Evolutionary conservation across 139 green algal species (phyloP), one percentile per base, ranked within the genome.

Genomic region (Choricystis sp.): DNA sequence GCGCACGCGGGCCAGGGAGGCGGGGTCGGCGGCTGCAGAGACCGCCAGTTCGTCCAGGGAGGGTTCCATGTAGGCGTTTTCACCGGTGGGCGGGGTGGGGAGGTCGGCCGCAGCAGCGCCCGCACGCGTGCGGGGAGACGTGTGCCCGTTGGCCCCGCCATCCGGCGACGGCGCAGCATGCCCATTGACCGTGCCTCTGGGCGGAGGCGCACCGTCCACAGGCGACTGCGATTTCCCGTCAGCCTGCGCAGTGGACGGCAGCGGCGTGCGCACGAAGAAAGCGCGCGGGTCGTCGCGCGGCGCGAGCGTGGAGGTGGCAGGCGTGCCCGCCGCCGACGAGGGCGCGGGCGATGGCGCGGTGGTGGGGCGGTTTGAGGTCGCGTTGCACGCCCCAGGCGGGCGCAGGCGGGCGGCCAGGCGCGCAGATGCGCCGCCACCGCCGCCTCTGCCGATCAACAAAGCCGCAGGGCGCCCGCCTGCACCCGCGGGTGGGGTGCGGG

Each of bases 201-300:
- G n/a, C n/a, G n/a, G n/a, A n/a, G n/a, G n/a, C n/a, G n/a, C n/a
- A n/a, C n/a, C n/a, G n/a, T n/a, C n/a, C n/a, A n/a, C n/a, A n/a
- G n/a, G n/a, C n/a, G n/a, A n/a, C n/a, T n/a, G n/a, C n/a, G n/a
- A n/a, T n/a, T n/a, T n/a, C n/a, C 56, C 66, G 24, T 40, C 26
- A 1, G 68, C 70, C 0, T 59, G 69, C 19, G 76, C 65, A 0
- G 78, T 85, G 23, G 70, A 73, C 19, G 85, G 83, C 26, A 86
- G 74, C 3, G 78, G 70, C 56, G 79, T 71, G 20, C 83, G 72
- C 56, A 94, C 86, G 71, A 95, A 95, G 22, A 95, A 80, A 9
- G 71, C 59, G 66, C 88, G 80, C 0, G 87, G 86, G 75, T 95
- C 86, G 55, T 88, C 77, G 0, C 85, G 71, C 19, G 80, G 70